Evolutionary conservation across 1,284 basidiomycete species (phyloP), one percentile per base, ranked within the genome.

Genomic region (Boletus mariae): DNA sequence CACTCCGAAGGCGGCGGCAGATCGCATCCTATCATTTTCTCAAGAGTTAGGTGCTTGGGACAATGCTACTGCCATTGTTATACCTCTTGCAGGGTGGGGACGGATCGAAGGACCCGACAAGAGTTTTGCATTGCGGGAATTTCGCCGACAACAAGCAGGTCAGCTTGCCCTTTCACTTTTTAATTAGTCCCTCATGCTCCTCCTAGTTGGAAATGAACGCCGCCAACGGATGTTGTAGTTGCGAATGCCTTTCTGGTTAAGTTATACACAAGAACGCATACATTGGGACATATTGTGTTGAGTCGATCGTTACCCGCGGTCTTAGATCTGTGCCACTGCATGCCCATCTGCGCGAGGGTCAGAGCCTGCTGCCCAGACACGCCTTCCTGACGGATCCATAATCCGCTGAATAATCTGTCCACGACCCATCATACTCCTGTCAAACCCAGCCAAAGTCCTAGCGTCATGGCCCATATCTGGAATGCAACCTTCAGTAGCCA

Each of bases 21-120:
- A 88, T 51, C 79, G 80, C 20, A 94, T 99, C 47, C 75, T 98
- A 15, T 75, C 83, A 10, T 98, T 94, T 65, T 91, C 93, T 0
- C 92, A 98, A 70, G 91, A 95, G 62, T 74, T 98, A 47, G 94
- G 87, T 43, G 86, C 89, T 29, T 87, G 92, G 58, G 96, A 99
- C 67, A 99, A 99, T 68, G 84, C 88, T 47, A 97, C 94, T 1
- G 92, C 84, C 11, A 79, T 99, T 47, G 91, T 98, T n/a, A 81
- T 98, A 11, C 96, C 96, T 5, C 80, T 99, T 8, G 82, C 87
- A 9, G 94, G 94, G 9, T 99, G 96, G 96, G 92, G 90, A 3
- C 81, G 85, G 55, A 78, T 92, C 2, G 76, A 75, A 17, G 94
- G 90, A 0, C 78, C 83, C 6, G 96, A 99, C 67, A 75, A 77